Percentiles rank a stretch among this genome's conserved stretches.
These are phyloP conservation scores for Geotrichum aggregatum DNA, from an alignment of 1,139 yeast species.

Conservation along the genomic window DNA sequence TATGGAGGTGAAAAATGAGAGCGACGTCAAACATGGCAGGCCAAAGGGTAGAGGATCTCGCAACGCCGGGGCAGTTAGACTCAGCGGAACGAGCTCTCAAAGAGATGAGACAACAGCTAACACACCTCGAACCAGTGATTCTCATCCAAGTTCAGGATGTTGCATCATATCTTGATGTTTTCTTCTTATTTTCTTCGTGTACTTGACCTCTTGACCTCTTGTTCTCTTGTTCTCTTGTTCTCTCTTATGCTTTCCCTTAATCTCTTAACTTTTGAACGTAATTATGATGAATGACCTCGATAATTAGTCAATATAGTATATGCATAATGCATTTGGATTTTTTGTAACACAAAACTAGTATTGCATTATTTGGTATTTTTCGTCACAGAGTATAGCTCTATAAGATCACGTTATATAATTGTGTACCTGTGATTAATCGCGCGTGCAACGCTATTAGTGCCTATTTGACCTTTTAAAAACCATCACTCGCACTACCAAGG, in stretches of 20 bases:
- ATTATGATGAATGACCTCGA: background rate
- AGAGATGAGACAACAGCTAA: background rate
- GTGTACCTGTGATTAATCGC: too few relatives aligned
- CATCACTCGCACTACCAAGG: conserved; percentile 19
- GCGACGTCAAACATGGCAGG: conserved; percentile 1
- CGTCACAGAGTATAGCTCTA: too few relatives aligned
- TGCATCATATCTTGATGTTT: conserved; percentile 1
- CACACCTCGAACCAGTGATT: background rate
- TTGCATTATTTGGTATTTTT: too few relatives aligned
- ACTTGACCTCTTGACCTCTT: too few relatives aligned
- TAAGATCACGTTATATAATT: too few relatives aligned
- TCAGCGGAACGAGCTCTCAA: background rate
- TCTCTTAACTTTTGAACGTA: background rate
- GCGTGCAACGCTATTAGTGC: too few relatives aligned
- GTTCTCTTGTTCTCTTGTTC: background rate
- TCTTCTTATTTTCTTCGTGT: too few relatives aligned
- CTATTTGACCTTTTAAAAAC: conserved; percentile 23
- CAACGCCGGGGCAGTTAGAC: background rate
- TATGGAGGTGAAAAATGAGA: conserved; percentile 3
- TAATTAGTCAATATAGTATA: too few relatives aligned
- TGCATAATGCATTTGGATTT: background rate
- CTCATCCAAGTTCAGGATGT: conserved; percentile 4
- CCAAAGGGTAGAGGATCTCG: background rate
- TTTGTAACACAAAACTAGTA: background rate
- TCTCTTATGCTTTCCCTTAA: background rate